Evolutionary conservation across 2,329 filamentous ascomycete genomes (phyloP).

Genomic region (Aaosphaeria pasadenensis): DNA sequence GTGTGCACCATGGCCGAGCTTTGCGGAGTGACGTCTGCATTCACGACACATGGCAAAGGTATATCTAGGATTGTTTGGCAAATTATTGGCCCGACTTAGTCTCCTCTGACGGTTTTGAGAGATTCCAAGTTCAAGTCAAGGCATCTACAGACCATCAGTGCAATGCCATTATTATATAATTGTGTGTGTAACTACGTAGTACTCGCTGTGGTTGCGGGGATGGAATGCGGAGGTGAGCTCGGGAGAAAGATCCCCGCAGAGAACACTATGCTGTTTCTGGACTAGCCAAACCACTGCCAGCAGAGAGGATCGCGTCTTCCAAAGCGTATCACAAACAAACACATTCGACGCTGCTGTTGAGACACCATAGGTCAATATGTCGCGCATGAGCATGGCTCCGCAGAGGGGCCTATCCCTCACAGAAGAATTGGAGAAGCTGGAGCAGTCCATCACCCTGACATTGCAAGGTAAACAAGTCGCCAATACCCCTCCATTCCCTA

Average conservation of each 20-base stretch:
- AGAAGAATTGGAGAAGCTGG: conserved; percentile 91
- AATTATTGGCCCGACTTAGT: too few species aligned
- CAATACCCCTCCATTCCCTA: conserved; percentile 18
- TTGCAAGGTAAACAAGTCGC: conserved; percentile 65
- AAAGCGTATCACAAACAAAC: neutral
- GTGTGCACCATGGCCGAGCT: neutral
- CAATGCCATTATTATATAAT: too few species aligned
- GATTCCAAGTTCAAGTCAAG: too few species aligned
- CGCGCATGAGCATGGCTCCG: conserved; percentile 46
- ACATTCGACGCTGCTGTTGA: neutral
- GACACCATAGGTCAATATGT: conserved; percentile 40
- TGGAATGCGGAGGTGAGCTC: neutral
- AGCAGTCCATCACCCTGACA: conserved; percentile 94
- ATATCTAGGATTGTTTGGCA: too few species aligned
- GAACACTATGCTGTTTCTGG: conserved; percentile 5
- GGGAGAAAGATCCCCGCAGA: neutral
- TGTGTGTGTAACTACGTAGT: too few species aligned
- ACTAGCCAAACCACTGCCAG: conserved; percentile 10
- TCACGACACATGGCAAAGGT: too few species aligned
- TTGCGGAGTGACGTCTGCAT: neutral
- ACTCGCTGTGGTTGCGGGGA: conserved; percentile 2
- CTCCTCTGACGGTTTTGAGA: too few species aligned
- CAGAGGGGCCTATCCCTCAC: conserved; percentile 72
- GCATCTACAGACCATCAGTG: too few species aligned
- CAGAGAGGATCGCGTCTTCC: neutral